These are phyloP conservation scores for Cutaneotrichosporon cutaneum DNA, from an alignment of 1,284 basidiomycete genomes.

Conservation along the genomic window DNA sequence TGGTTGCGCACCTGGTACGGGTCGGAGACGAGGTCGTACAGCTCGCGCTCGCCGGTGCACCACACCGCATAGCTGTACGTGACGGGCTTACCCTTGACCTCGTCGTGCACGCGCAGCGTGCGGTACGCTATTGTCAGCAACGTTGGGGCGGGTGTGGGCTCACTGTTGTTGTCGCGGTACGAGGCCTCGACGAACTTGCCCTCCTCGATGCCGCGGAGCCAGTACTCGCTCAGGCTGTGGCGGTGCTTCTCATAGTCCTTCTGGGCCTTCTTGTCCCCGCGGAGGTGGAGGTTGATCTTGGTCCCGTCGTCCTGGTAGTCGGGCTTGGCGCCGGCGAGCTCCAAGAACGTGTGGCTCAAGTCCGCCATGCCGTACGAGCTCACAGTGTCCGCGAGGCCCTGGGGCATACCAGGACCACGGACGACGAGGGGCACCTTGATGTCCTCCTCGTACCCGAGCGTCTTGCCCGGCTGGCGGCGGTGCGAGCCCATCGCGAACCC, in stretches of 20 bases:
- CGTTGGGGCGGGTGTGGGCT: not conserved
- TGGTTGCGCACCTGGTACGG: conserved; percentile 43
- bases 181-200: conserved; percentile 29
- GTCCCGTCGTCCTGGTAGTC: conserved; percentile 40
- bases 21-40: conserved; percentile 40
- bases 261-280: not conserved
- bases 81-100: conserved; percentile 10
- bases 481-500: conserved; percentile 43
- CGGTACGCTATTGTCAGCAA: conserved; percentile 32
- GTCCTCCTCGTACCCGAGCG: conserved; percentile 46
- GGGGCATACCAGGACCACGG: conserved; percentile 35
- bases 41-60: conserved; percentile 49
- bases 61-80: conserved; percentile 41
- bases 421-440: conserved; percentile 38
- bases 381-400: conserved; percentile 26
- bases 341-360: conserved; percentile 40
- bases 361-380: conserved; percentile 40
- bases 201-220: conserved; percentile 38
- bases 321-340: conserved; percentile 39
- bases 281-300: conserved; percentile 31
- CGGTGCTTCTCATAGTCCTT: conserved; percentile 7
- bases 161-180: conserved; percentile 30
- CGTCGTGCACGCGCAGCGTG: conserved; percentile 37
- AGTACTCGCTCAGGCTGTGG: conserved; percentile 41
- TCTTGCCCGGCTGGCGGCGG: conserved; percentile 45